Conservation (phyloP, 148 eudicot genomes). For the Rhododendron vialii region DNA sequence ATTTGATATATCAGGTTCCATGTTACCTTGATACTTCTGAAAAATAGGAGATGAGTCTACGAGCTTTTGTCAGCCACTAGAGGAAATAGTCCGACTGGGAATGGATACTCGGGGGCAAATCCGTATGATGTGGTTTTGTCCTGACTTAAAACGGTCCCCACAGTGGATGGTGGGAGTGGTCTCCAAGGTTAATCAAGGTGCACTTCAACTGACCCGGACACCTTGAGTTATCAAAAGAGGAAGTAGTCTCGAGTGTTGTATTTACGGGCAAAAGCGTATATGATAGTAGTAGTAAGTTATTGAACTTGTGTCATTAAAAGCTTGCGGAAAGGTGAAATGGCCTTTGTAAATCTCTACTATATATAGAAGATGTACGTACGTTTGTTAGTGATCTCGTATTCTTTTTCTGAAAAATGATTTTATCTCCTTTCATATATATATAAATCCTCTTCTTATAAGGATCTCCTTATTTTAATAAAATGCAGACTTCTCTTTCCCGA, state of each 20-base stretch:
- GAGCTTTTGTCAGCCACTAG: background rate
- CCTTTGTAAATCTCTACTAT: background rate
- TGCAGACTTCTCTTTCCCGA: too few relatives aligned
- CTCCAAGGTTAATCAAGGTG: background rate
- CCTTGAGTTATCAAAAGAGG: background rate
- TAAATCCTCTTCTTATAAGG: too few relatives aligned
- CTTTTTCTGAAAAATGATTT: background rate
- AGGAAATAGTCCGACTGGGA: background rate
- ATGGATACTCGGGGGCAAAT: background rate
- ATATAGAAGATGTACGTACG: background rate
- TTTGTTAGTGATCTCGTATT: background rate
- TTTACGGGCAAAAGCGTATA: background rate
- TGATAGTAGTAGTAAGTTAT: background rate
- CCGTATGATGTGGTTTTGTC: background rate
- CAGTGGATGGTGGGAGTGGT: background rate
- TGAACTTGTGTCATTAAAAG: background rate
- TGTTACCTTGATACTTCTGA: background rate
- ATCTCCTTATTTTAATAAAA: too few relatives aligned
- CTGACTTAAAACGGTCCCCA: background rate
- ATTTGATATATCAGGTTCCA: background rate
- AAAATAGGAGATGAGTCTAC: background rate
- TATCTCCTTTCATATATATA: background rate
- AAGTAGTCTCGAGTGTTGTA: background rate
- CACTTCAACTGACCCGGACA: background rate
- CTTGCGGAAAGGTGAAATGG: background rate